phyloP scores from a whole-genome alignment of 352 stramenopile genomes.

The Pythium insidiosum region DNA sequence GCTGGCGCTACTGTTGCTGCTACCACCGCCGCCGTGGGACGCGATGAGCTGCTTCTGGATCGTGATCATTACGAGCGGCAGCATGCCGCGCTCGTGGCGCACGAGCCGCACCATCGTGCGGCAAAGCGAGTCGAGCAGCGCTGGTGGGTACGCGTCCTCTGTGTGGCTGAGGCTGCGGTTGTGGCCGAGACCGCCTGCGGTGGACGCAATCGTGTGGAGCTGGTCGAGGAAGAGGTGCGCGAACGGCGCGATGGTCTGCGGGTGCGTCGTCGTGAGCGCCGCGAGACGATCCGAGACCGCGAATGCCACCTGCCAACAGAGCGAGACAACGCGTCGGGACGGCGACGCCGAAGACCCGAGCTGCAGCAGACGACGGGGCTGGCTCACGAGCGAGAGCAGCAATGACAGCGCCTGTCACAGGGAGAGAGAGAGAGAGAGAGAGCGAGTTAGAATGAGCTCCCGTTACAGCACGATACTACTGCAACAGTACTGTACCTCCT shows the following conservation, averaged over 20 bases:
- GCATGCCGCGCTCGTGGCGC: slow-evolving; percentile 53
- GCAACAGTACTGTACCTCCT: slow-evolving; percentile 34
- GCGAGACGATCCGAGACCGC: slow-evolving; percentile 38
- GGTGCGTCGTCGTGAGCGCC: slow-evolving; percentile 28
- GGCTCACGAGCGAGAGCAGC: slow-evolving; percentile 58
- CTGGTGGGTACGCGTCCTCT: slow-evolving; percentile 29
- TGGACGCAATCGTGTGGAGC: slow-evolving; percentile 53
- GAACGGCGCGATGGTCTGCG: slow-evolving; percentile 34
- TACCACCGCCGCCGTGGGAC: slow-evolving; percentile 10
- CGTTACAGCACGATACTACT: background rate
- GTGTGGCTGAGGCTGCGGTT: background rate
- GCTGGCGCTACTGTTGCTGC: background rate
- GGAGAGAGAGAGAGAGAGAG: background rate
- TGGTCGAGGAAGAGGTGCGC: slow-evolving; percentile 76
- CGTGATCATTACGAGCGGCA: slow-evolving; percentile 77
- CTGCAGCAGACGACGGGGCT: slow-evolving; percentile 50
- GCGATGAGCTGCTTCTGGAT: slow-evolving; percentile 79
- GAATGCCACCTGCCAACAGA: slow-evolving; percentile 60
- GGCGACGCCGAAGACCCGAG: no score
- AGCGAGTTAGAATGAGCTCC: no score
- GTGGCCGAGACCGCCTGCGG: slow-evolving; percentile 14
- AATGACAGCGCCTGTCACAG: slow-evolving; percentile 45
- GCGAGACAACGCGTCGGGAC: no score
- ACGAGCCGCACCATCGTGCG: slow-evolving; percentile 59
- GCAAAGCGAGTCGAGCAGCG: slow-evolving; percentile 61